phyloP scores from a whole-genome alignment of 176 grass and related monocot species.

The Miscanthus lutarioriparius region DNA sequence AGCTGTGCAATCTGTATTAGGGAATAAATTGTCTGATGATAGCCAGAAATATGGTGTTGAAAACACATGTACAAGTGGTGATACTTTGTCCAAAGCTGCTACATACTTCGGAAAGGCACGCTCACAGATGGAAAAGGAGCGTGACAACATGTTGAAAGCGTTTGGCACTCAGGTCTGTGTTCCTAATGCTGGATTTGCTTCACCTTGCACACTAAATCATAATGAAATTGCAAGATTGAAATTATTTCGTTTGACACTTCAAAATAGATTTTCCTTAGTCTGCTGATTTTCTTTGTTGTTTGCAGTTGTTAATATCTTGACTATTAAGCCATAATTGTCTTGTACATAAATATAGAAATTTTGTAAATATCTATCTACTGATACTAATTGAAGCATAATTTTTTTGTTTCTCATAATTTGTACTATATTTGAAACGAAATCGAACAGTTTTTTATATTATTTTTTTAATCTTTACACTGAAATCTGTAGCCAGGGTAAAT shows the following conservation, averaged over 20 bases:
- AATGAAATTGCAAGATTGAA: not conserved
- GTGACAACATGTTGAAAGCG: conserved; percentile 71
- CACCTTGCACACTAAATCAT: not conserved
- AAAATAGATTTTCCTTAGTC: not conserved
- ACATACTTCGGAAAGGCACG: conserved; percentile 52
- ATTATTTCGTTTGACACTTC: not conserved
- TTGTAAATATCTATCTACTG: not conserved
- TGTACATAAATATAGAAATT: not conserved
- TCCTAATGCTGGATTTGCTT: conserved; percentile 19
- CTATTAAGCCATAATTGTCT: not conserved
- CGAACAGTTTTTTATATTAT: not conserved
- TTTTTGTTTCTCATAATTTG: not conserved
- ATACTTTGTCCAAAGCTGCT: conserved; percentile 85
- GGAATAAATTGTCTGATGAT: conserved; percentile 86
- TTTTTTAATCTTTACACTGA: not conserved
- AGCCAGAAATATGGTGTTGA: conserved; percentile 84
- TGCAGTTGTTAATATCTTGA: not conserved
- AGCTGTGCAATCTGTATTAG: conserved; percentile 38
- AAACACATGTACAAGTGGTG: conserved; percentile 84
- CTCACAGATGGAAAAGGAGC: conserved; percentile 77
- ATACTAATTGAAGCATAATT: not conserved
- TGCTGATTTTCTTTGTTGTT: not conserved
- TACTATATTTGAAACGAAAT: not conserved
- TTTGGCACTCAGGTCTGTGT: conserved; percentile 78
- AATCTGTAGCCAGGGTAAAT: not conserved